Percentiles rank a stretch among this genome's conserved stretches.
These are phyloP conservation scores for Blastosporella zonata DNA, from an alignment of 1,284 basidiomycete genomes.

Conservation along the genomic window DNA sequence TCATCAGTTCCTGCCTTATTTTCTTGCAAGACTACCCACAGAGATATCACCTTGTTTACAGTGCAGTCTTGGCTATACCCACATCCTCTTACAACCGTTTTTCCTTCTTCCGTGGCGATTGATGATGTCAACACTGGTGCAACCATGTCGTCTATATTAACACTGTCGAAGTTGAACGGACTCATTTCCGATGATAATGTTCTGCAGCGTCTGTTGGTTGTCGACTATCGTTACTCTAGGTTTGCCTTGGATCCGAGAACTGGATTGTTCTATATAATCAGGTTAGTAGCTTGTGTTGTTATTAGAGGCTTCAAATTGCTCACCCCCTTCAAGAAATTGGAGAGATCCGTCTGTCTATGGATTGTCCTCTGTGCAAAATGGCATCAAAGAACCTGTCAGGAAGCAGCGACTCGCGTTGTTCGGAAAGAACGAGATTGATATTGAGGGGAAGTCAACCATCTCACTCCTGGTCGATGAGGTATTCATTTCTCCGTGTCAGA, in stretches of 20 bases:
- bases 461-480: conserved; percentile 91
- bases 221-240: conserved; percentile 87
- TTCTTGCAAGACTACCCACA: conserved; percentile 67
- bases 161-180: conserved; percentile 23
- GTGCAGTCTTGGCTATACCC: conserved; percentile 70
- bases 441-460: conserved; percentile 83
- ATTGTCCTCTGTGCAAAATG: conserved; percentile 58
- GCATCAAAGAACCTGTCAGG: conserved; percentile 53
- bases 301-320: conserved; percentile 7
- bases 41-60: conserved; percentile 77
- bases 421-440: conserved; percentile 88
- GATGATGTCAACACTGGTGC: conserved; percentile 15
- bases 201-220: conserved; percentile 52
- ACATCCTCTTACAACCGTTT: conserved; percentile 76
- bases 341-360: conserved; percentile 80
- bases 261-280: conserved; percentile 81
- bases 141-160: conserved; percentile 19
- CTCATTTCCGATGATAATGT: conserved; percentile 32
- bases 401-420: conserved; percentile 76
- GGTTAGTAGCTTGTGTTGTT: conserved; percentile 38
- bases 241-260: conserved; percentile 86
- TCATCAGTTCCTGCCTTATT: conserved; percentile 14
- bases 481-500: conserved; percentile 26
- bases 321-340: conserved; percentile 72
- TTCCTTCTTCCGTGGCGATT: conserved; percentile 41